Percentiles rank a stretch among this genome's conserved stretches.
Conservation (phyloP, 108 stramenopile species). For the Cyclostephanos tholiformis region DNA sequence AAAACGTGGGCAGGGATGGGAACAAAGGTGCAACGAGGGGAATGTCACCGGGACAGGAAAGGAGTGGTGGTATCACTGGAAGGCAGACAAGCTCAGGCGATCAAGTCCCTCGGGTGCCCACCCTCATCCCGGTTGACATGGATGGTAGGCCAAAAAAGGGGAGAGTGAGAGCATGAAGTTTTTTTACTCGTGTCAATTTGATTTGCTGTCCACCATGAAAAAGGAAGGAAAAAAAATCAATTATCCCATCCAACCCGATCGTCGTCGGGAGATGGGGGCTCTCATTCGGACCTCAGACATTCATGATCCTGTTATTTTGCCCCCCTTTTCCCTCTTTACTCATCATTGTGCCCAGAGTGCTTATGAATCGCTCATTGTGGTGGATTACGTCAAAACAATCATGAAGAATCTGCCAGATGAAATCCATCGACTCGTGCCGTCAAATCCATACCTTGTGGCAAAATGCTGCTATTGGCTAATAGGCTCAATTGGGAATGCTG, state of each 20-base stretch:
- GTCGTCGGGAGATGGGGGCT: too few species aligned
- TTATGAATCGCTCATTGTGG: constrained; percentile 71
- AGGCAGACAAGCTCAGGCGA: constrained; percentile 70
- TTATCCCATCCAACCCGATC: too few species aligned
- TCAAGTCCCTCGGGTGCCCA: constrained; percentile 79
- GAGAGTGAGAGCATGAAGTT: constrained; percentile 24
- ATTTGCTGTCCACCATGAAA: too few species aligned
- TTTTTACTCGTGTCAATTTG: too few species aligned
- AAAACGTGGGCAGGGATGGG: constrained; percentile 59
- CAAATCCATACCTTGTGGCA: constrained; percentile 75
- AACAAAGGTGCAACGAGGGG: constrained; percentile 67
- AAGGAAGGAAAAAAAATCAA: too few species aligned
- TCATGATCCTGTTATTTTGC: too few species aligned
- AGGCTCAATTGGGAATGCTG: constrained; percentile 83
- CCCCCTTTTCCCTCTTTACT: neutral
- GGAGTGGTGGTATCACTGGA: constrained; percentile 93
- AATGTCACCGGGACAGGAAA: constrained; percentile 75
- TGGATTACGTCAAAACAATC: constrained; percentile 78
- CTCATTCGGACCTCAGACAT: too few species aligned
- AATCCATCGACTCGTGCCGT: constrained; percentile 54
- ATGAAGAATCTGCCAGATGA: constrained; percentile 57
- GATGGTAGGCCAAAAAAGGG: constrained; percentile 48
- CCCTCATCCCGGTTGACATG: constrained; percentile 63
- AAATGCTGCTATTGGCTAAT: constrained; percentile 72
- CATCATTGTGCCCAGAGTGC: constrained; percentile 36